A percentile compares a stretch with the other conserved stretches of the same genome.
Conservation (phyloP, 2,329 filamentous ascomycete species). For the Alternaria infectoria region DNA sequence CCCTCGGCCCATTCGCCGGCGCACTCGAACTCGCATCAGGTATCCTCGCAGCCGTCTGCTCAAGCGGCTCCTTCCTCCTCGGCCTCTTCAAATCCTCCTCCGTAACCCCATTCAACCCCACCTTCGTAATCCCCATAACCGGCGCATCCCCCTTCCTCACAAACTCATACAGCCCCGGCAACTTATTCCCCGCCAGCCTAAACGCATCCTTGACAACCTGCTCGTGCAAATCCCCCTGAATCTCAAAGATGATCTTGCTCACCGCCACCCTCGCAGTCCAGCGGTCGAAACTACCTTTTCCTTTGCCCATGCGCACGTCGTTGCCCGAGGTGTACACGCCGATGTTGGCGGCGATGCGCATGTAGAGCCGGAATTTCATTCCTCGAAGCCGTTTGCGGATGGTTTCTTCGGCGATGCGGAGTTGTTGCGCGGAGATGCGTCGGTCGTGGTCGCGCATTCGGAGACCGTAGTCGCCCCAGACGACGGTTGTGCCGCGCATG, state of each 20-base stretch:
- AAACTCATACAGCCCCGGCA: constrained; percentile 92
- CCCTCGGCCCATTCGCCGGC: constrained; percentile 7
- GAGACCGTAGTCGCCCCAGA: constrained; percentile 95
- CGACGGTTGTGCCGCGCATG: constrained; percentile 88
- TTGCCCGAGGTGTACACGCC: constrained; percentile 96
- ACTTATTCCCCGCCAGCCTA: constrained; percentile 89
- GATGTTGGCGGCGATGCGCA: constrained; percentile 87
- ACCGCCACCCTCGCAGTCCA: constrained; percentile 92
- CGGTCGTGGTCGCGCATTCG: constrained; percentile 94
- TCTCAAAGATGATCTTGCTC: constrained; percentile 89
- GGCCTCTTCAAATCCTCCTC: constrained; percentile 83
- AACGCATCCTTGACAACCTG: constrained; percentile 94
- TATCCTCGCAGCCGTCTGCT: constrained; percentile 71
- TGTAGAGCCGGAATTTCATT: constrained; percentile 91
- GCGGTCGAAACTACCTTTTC: constrained; percentile 96
- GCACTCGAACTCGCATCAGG: constrained; percentile 43
- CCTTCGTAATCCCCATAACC: constrained; percentile 89
- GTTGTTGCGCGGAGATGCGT: constrained; percentile 81
- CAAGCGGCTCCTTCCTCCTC: constrained; percentile 67
- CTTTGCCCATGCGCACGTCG: constrained; percentile 98
- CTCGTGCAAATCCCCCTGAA: constrained; percentile 92
- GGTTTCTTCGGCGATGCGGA: constrained; percentile 91
- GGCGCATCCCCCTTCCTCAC: constrained; percentile 90
- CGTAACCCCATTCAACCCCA: constrained; percentile 75
- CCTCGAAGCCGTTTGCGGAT: constrained; percentile 89